Evolutionary conservation across 1,139 yeast species (phyloP).

Genomic region (Geotrichum armillariae): DNA sequence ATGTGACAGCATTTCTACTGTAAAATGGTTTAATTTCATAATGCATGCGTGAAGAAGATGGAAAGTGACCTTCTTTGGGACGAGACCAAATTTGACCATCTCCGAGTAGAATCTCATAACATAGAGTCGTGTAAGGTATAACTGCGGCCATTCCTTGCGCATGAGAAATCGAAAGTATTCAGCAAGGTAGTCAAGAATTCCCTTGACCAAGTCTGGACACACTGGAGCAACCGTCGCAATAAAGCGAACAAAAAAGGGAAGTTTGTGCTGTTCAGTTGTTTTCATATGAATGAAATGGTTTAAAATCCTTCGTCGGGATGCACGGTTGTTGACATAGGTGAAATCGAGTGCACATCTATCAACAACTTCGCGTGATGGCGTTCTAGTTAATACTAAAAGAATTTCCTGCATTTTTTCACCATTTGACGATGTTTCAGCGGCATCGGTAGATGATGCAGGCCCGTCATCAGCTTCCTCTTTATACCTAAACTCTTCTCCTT

Average conservation of each 20-base stretch:
- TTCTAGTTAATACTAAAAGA: slow-evolving; percentile 28
- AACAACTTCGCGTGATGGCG: slow-evolving; percentile 47
- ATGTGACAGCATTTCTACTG: slow-evolving; percentile 54
- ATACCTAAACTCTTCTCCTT: slow-evolving; percentile 21
- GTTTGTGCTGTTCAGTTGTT: slow-evolving; percentile 32
- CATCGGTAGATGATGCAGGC: slow-evolving; percentile 25
- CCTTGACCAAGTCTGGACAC: slow-evolving; percentile 55
- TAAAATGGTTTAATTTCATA: slow-evolving; percentile 27
- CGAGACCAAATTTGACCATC: slow-evolving; percentile 69
- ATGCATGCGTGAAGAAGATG: slow-evolving; percentile 57
- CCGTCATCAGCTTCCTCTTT: slow-evolving; percentile 32
- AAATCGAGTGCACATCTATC: slow-evolving; percentile 61
- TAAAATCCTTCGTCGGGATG: slow-evolving; percentile 63
- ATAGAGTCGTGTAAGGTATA: slow-evolving; percentile 42
- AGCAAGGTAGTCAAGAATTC: slow-evolving; percentile 58
- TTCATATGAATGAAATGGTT: slow-evolving; percentile 49
- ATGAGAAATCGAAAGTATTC: slow-evolving; percentile 31
- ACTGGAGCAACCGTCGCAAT: slow-evolving; percentile 56
- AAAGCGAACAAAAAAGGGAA: slow-evolving; percentile 61
- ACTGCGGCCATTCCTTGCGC: slow-evolving; percentile 25
- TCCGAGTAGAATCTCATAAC: slow-evolving; percentile 61
- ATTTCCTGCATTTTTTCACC: slow-evolving; percentile 29
- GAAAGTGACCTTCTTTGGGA: slow-evolving; percentile 71
- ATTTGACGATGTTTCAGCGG: slow-evolving; percentile 24
- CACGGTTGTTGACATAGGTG: slow-evolving; percentile 66